phyloP scores from a whole-genome alignment of 768 basidiomycete genomes.

The Termitomyces sp. region DNA sequence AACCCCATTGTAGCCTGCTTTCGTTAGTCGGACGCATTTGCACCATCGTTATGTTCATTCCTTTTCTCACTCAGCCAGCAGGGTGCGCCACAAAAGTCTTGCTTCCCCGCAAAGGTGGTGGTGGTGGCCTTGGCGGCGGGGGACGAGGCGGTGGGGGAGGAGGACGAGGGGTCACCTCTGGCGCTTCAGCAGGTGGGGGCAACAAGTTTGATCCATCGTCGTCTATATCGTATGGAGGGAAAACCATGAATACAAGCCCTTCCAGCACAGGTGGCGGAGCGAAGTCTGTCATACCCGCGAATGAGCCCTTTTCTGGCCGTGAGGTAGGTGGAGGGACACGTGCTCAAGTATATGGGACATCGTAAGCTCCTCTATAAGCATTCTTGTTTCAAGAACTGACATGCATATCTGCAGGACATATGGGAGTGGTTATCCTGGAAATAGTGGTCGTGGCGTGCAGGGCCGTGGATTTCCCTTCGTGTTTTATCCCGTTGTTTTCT shows the following conservation, averaged over 20 bases:
- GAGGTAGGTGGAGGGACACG: not conserved
- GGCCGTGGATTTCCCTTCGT: constrained; percentile 46
- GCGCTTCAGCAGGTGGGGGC: not conserved
- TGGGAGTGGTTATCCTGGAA: constrained; percentile 52
- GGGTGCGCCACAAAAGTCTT: not conserved
- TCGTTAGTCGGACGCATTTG: not conserved
- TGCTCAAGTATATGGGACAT: not conserved
- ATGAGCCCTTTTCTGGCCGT: not conserved
- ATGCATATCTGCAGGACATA: constrained; percentile 20
- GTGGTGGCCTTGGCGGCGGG: not conserved
- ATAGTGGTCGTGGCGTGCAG: constrained; percentile 30
- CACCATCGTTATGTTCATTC: not conserved
- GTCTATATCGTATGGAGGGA: not conserved
- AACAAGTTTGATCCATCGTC: not conserved
- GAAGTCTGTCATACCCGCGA: not conserved
- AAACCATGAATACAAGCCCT: not conserved
- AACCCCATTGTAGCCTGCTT: not conserved
- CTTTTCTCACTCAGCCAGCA: not conserved
- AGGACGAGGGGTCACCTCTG: not conserved
- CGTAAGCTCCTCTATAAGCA: not conserved
- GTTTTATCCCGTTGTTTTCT: constrained; percentile 31
- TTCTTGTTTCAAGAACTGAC: not conserved
- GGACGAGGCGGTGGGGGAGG: not conserved
- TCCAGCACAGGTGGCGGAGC: not conserved
- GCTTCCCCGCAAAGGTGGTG: not conserved